Base-by-base conservation (phyloP, 176 grass and related monocot species). In the Triticum turgidum region DNA sequence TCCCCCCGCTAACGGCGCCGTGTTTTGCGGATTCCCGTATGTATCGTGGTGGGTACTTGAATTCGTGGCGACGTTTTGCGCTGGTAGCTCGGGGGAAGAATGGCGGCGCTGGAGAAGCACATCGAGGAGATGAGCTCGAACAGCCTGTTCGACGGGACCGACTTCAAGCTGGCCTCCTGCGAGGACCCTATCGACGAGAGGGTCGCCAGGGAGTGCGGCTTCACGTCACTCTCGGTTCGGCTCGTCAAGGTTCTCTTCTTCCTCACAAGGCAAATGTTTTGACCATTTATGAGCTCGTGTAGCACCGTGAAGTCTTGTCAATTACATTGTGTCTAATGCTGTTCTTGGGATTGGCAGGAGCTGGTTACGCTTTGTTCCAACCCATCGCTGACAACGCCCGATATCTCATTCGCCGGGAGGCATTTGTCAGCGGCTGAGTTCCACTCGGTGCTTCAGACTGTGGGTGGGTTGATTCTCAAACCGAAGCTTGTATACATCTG, bases 121-220 rank as follows among this genome's bases (percentile, higher is more conserved):
- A 76, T 98, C n/a, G 52, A 59, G 13, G 92, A 95, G 71, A 75
- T 96, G 90, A 90, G 87, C 84, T 83, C 84, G 34, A 94, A 92
- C 38, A 17, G 22, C 49, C 30, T 96, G 65, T 98, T 98, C 56
- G 87, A 91, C 0, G 90, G 89, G 13, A 94, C 97, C 1, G 97
- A 98, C 74, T 98, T 98, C 88, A 98, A 98, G 69, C 80, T 98
- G 35, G 94, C 94, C 61, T 88, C 88, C 83, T 98, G 96, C 82
- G 85, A 91, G 5, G 88, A 88, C 20, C 93, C 94, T 5, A 85
- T 75, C 7, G 85, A 96, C 69, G 87, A 88, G 73, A 91, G 61
- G 85, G 67, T 98, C 54, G 78, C 88, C 45, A 92, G 76, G 73
- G 93, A 98, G 76, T 96, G 93, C 22, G 93, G 96, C 27, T 98